Base-by-base conservation (phyloP, 805 yeast species). In the Teunomyces aglyptinius region DNA sequence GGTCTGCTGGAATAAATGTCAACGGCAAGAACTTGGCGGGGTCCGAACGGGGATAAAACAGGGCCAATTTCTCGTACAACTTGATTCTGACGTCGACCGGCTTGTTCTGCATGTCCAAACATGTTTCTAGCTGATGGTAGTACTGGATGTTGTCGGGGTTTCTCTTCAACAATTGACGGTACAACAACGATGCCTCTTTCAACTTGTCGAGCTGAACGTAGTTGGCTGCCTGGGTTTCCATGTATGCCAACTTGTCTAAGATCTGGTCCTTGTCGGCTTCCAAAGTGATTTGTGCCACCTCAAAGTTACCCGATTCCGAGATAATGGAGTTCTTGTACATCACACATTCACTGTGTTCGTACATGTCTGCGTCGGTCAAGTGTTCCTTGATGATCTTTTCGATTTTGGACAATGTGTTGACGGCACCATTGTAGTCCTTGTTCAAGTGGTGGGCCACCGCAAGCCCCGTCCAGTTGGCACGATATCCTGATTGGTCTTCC, bases 391-490 rank as follows among this genome's bases (percentile, higher is more conserved):
- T 80, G 27, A 88, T 68, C 26, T 79, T 83, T 63, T 92, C 97
- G 57, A 88, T 89, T 56, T 86, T 83, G 16, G 78, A 60, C 55
- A 91, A 75, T 1, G 92, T 86, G 46, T 78, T 78, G 46, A 84
- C 83, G 5, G 96, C 92, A 19, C 80, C 80, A 31, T 70, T 72
- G 58, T 75, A 78, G 58, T 90, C 88, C 20, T 79, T 77, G 61
- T 80, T 80, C 60, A 91, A 72, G 63, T 87, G 88, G 60, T 86
- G 89, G 1, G 97, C 96, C 36, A 89, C 76, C 1, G 96, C 96
- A 43, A 86, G 75, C 0, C 85, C 84, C 1, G 96, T 86, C 96
- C 97, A 91, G 60, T 89, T 87, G 50, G 92, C 90, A 53, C 97
- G 78, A 61, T 81, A 87, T 0, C 96, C 96, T 8, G 94, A 82